phyloP scores from a whole-genome alignment of 495 filamentous ascomycete species.

The Hypoxylon trugodes region DNA sequence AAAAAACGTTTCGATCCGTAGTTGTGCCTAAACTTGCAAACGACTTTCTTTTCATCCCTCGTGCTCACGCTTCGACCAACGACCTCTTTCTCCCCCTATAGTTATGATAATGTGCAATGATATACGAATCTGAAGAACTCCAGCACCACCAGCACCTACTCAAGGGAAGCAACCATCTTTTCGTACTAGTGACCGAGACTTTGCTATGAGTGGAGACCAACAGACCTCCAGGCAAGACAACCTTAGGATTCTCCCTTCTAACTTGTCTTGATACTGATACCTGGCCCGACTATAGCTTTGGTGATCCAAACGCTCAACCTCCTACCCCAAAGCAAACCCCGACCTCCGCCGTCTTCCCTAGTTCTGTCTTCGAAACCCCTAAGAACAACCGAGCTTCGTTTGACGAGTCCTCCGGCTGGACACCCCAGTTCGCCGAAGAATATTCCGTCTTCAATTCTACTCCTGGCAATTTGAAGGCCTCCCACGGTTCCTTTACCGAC shows the following conservation, averaged over 20 bases:
- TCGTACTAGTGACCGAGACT: constrained; percentile 27
- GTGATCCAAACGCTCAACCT: constrained; percentile 78
- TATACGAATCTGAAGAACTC: constrained; percentile 23
- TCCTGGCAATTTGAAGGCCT: constrained; percentile 58
- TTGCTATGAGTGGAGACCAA: constrained; percentile 81
- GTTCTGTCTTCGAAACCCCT: constrained; percentile 71
- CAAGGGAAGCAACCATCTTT: constrained; percentile 19
- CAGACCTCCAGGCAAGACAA: constrained; percentile 72
- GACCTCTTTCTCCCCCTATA: constrained; percentile 18
- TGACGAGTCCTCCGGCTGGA: constrained; percentile 60
- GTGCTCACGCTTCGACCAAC: not conserved
- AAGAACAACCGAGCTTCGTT: constrained; percentile 59
- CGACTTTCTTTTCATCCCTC: not conserved
- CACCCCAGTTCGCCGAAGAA: constrained; percentile 64
- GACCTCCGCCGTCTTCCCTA: constrained; percentile 68
- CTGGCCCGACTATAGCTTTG: constrained; percentile 71
- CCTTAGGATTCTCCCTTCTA: constrained; percentile 38
- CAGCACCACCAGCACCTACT: constrained; percentile 15
- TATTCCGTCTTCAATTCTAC: constrained; percentile 66
- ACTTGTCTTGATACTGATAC: constrained; percentile 40
- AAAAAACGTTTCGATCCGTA: constrained; percentile 3
- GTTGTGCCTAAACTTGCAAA: constrained; percentile 29
- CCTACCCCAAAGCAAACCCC: constrained; percentile 80
- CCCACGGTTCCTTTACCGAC: constrained; percentile 51
- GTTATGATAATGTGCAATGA: constrained; percentile 39